Evolutionary conservation across 768 basidiomycete species (phyloP), one percentile per base, ranked within the genome.

Genomic region (Leucocoprinus birnbaumii): DNA sequence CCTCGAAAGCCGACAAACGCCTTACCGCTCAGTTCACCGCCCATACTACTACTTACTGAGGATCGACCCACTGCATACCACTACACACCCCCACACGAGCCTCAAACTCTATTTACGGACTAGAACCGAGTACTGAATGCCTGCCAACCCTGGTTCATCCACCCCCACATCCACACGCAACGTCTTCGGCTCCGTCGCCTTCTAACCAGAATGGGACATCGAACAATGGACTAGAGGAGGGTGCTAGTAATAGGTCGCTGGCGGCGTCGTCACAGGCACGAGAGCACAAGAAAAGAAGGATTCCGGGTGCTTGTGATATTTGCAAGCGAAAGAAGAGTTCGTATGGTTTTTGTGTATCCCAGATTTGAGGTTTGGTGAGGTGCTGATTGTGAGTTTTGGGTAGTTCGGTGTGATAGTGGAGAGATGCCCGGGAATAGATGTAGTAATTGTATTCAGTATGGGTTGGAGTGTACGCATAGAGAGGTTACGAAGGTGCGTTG

Each of bases 281-380:
- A 47, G 46, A 13, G 31, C 27, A 47, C 13, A 86, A 85, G 73
- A 84, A 83, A 64, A 68, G 83, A 35, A 73, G 80, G 58, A 79
- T 84, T 46, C 82, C 82, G 58, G 77, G 86, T 26, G 87, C 86
- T 16, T 91, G 88, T 69, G 87, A 89, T 63, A 70, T 81, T 6
- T 91, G 89, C 68, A 77, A 87, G 60, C 72, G 79, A 48, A 89
- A 88, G 76, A 91, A 90, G 68, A 80, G 85, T 83, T 58, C 45
- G 76, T 70, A 18, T 11, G 41, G n/a, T 50, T 41, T n/a, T n/a
- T n/a, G n/a, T n/a, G n/a, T n/a, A n/a, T n/a, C n/a, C n/a, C n/a
- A n/a, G n/a, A n/a, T n/a, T 42, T 3, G 27, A 22, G 26, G 47
- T 26, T 49, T 52, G 14, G 10, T 22, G n/a, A 44, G 27, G 41